Conservation (phyloP, 164 flowering plant genomes). For the Chloranthus sessilifolius region DNA sequence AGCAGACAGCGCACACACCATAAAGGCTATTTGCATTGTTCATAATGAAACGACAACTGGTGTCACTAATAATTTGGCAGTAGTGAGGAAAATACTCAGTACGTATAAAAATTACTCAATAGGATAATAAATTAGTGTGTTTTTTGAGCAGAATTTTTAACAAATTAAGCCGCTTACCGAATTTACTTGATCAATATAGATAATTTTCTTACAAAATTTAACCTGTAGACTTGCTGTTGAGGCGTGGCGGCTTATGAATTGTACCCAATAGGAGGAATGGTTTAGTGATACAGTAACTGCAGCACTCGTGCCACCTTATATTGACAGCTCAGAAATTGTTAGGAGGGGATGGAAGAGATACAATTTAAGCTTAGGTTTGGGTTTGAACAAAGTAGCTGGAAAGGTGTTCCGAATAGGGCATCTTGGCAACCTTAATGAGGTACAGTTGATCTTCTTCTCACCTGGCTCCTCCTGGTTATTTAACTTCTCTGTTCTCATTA, state of each 20-base stretch:
- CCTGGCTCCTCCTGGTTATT: too few species aligned
- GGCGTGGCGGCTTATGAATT: conserved; percentile 98
- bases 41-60: conserved; percentile 98
- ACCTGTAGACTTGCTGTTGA: conserved; percentile 81
- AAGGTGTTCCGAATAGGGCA: conserved; percentile 99
- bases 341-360: conserved; percentile 88
- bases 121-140: conserved; percentile 78
- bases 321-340: conserved; percentile 85
- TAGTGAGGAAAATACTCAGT: conserved; percentile 84
- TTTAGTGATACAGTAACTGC: conserved; percentile 95
- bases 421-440: conserved; percentile 94
- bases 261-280: conserved; percentile 93
- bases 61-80: conserved; percentile 85
- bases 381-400: conserved; percentile 95
- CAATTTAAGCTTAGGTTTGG: conserved; percentile 91
- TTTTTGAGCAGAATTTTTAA: conserved; percentile 96
- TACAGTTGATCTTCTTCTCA: conserved; percentile 15
- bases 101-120: conserved; percentile 66
- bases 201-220: neutral
- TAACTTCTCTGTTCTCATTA: too few species aligned
- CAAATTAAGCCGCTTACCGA: conserved; percentile 85
- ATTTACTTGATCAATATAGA: too few species aligned
- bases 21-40: conserved; percentile 92
- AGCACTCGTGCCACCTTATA: conserved; percentile 78
- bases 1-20: conserved; percentile 70